Evolutionary conservation across 441 rosid species (phyloP).

Genomic region (Pelargonium fulgidum): DNA sequence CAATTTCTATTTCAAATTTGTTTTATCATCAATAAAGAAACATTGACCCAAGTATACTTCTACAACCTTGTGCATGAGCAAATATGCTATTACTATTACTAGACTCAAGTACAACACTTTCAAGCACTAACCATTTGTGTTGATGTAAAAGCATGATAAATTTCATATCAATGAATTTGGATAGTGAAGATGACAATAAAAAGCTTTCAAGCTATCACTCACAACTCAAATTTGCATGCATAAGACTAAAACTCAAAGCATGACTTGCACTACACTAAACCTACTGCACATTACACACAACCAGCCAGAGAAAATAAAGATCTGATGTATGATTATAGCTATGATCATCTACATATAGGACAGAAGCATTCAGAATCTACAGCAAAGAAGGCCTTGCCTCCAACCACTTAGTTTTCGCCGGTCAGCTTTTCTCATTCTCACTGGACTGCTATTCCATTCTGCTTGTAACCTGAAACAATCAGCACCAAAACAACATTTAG

Average conservation of each 20-base stretch:
- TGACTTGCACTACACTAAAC: too few species aligned
- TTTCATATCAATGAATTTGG: slow-evolving; percentile 1
- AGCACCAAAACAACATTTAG: neutral
- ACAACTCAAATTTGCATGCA: neutral
- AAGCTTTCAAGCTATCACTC: neutral
- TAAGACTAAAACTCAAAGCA: neutral
- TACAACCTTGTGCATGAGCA: too few species aligned
- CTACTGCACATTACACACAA: too few species aligned
- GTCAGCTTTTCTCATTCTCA: slow-evolving; percentile 6
- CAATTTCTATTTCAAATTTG: too few species aligned
- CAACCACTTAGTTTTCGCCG: neutral
- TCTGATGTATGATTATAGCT: neutral
- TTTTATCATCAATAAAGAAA: too few species aligned
- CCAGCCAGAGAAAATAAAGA: neutral
- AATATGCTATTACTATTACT: too few species aligned
- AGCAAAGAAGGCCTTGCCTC: slow-evolving; percentile 4
- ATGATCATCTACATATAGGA: neutral
- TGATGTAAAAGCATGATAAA: neutral
- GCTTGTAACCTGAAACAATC: neutral
- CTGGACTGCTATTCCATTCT: slow-evolving; percentile 6
- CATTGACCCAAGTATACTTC: too few species aligned
- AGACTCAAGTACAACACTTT: too few species aligned
- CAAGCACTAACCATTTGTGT: too few species aligned
- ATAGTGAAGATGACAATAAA: neutral
- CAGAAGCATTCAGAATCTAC: slow-evolving; percentile 1